Percentiles rank a stretch among this genome's conserved stretches.
Evolutionary conservation across 257 asterid species (phyloP).

Genomic region (Gentiana dahurica): DNA sequence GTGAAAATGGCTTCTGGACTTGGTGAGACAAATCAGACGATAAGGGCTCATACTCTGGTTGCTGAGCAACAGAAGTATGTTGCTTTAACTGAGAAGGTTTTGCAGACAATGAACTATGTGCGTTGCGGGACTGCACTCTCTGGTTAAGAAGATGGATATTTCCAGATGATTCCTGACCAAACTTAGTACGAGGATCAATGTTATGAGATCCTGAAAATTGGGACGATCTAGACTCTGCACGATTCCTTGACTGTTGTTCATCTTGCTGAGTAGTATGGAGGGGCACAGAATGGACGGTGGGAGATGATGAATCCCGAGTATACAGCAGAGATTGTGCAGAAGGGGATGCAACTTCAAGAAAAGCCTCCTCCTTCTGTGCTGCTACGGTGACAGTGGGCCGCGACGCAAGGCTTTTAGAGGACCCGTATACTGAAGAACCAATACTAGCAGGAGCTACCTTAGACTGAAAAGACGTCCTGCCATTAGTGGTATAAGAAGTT

Average conservation of each 20-base stretch:
- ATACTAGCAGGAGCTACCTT: conserved; percentile 27
- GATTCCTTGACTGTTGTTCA: conserved; percentile 30
- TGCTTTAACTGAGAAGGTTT: conserved; percentile 27
- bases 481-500: conserved; percentile 20
- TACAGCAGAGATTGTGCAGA: conserved; percentile 29
- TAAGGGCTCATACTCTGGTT: conserved; percentile 24
- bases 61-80: conserved; percentile 22
- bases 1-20: conserved; percentile 4
- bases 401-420: conserved; percentile 20
- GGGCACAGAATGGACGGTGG: too few relatives aligned
- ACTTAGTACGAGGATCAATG: conserved; percentile 19
- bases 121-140: conserved; percentile 24
- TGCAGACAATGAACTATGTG: conserved; percentile 23
- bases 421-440: conserved; percentile 28
- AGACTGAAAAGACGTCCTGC: conserved; percentile 29
- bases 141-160: conserved; percentile 25
- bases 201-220: conserved; percentile 27
- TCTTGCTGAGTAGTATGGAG: conserved; percentile 21
- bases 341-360: conserved; percentile 16
- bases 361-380: conserved; percentile 20
- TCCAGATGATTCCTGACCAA: conserved; percentile 29
- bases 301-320: conserved; percentile 8
- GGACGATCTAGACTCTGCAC: conserved; percentile 54
- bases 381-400: conserved; percentile 26
- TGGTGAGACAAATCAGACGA: conserved; percentile 15